Evolutionary conservation across 352 stramenopile genomes (phyloP).

Genomic region (Phytopythium vexans): DNA sequence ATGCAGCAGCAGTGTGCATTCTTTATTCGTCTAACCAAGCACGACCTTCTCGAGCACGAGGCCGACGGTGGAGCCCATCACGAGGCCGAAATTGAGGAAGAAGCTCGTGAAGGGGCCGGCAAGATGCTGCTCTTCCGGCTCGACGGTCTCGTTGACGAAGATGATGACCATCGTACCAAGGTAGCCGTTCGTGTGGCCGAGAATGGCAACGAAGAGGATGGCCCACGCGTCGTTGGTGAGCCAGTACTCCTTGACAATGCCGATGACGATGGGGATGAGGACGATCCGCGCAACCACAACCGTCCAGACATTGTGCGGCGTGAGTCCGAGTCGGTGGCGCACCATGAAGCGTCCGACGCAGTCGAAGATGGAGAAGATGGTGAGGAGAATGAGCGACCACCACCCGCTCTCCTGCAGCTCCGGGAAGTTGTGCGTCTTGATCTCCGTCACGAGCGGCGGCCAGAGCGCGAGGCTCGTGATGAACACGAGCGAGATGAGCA

Average conservation of each 20-base stretch:
- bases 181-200: constrained; percentile 83
- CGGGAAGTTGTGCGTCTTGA: constrained; percentile 79
- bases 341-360: constrained; percentile 72
- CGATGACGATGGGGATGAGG: constrained; percentile 67
- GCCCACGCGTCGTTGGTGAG: constrained; percentile 75
- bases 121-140: constrained; percentile 63
- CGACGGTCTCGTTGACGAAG: constrained; percentile 78
- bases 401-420: constrained; percentile 62
- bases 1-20: constrained; percentile 9
- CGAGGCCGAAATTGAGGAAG: constrained; percentile 81
- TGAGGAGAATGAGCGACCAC: constrained; percentile 83
- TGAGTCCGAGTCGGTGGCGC: constrained; percentile 59
- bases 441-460: constrained; percentile 80
- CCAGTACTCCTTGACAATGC: constrained; percentile 63
- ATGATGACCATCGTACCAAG: constrained; percentile 77
- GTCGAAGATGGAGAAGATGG: constrained; percentile 71
- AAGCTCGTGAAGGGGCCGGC: constrained; percentile 83
- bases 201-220: constrained; percentile 55
- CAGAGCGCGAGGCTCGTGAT: constrained; percentile 69
- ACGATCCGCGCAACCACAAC: constrained; percentile 50
- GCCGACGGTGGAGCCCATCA: constrained; percentile 66
- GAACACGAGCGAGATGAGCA: constrained; percentile 72
- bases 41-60: constrained; percentile 64
- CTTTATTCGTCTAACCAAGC: constrained; percentile 24
- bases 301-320: constrained; percentile 61